These are phyloP conservation scores for Leccinum boreale DNA, from an alignment of 768 basidiomycete genomes.

Conservation along the genomic window DNA sequence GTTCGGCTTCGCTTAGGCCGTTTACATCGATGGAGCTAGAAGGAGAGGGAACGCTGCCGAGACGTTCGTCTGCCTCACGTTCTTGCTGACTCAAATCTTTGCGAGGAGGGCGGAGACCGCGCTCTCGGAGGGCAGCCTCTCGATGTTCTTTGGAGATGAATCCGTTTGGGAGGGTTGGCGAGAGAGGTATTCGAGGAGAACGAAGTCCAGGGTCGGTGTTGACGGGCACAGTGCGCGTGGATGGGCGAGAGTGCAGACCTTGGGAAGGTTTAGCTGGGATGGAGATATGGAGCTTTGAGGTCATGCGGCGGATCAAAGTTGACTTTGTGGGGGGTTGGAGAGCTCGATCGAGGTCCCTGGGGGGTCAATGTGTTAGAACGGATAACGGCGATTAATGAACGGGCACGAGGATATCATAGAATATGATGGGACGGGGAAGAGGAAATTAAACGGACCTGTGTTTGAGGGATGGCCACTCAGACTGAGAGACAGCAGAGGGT, in stretches of 20 bases:
- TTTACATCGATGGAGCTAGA: conserved; percentile 4
- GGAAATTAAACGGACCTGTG: conserved; percentile 12
- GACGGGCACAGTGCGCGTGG: conserved; percentile 9
- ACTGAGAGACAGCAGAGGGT: neutral
- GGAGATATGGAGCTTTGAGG: conserved; percentile 26
- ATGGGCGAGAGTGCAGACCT: conserved; percentile 8
- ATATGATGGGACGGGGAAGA: neutral
- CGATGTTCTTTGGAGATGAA: conserved; percentile 22
- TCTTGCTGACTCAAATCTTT: conserved; percentile 37
- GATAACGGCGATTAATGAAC: neutral
- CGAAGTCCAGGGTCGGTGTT: neutral
- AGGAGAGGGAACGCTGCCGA: conserved; percentile 36
- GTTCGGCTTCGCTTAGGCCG: conserved; percentile 44
- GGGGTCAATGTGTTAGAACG: neutral
- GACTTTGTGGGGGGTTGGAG: conserved; percentile 7
- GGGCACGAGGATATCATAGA: neutral
- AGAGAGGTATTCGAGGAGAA: neutral
- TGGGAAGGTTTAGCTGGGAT: conserved; percentile 15
- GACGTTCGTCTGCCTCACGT: conserved; percentile 42
- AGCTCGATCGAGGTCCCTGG: neutral
- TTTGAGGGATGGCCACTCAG: conserved; percentile 1
- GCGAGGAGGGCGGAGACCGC: conserved; percentile 52
- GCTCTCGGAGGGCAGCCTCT: conserved; percentile 58
- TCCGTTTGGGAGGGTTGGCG: conserved; percentile 21
- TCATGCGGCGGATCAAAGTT: conserved; percentile 28